phyloP scores from a whole-genome alignment of 164 flowering plant genomes.

The Vitis riparia region DNA sequence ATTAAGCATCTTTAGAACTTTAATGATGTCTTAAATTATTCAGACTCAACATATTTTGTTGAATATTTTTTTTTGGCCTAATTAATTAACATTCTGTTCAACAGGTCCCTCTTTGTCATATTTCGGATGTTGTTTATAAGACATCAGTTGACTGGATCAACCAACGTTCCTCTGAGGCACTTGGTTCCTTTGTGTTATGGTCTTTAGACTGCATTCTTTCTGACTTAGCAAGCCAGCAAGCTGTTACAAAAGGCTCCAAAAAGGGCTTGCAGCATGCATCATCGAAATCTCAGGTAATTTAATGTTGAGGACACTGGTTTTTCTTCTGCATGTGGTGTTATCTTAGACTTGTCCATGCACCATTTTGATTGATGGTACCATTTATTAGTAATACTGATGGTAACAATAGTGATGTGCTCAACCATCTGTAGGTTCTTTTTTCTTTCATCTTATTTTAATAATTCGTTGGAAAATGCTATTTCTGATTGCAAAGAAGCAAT shows the following conservation, averaged over 20 bases:
- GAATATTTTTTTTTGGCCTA: too few species aligned
- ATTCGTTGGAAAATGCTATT: background rate
- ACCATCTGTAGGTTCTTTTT: background rate
- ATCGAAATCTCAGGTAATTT: slow-evolving; percentile 80
- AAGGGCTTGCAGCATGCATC: slow-evolving; percentile 58
- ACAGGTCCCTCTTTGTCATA: slow-evolving; percentile 74
- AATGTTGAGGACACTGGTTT: background rate
- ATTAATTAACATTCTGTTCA: too few species aligned
- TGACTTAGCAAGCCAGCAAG: slow-evolving; percentile 63
- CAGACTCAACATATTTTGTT: too few species aligned
- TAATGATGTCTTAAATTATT: too few species aligned
- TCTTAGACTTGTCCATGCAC: background rate
- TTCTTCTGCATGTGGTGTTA: background rate
- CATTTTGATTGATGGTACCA: background rate
- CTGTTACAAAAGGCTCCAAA: slow-evolving; percentile 64
- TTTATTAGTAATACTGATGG: background rate
- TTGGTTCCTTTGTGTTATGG: slow-evolving; percentile 71
- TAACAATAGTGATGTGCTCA: background rate
- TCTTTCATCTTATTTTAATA: background rate
- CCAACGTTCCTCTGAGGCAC: slow-evolving; percentile 57
- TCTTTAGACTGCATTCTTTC: slow-evolving; percentile 65
- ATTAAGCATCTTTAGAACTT: too few species aligned
- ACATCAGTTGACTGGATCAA: slow-evolving; percentile 87
- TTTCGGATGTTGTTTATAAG: slow-evolving; percentile 81
- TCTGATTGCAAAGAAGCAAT: background rate